Base-by-base conservation (phyloP, 495 filamentous ascomycete genomes). In the Aspergillus saccharolyticus region DNA sequence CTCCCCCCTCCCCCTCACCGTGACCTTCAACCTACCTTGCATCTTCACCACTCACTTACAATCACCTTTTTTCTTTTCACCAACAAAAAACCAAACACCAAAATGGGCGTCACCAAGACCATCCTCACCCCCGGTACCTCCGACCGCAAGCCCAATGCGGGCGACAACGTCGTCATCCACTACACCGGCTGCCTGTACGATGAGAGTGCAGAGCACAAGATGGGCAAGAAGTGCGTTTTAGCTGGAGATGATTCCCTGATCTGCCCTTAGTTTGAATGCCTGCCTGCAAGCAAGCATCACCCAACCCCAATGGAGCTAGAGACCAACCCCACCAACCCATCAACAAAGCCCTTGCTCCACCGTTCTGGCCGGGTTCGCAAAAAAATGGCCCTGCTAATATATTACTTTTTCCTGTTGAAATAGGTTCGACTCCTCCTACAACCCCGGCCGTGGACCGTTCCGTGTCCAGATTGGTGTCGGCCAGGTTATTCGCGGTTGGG, bases 401-500 rank as follows among this genome's bases (percentile, higher is more conserved):
- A n/a, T n/a, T n/a, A n/a, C n/a, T n/a, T n/a, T n/a, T n/a, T n/a
- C n/a, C n/a, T n/a, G n/a, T n/a, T n/a, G 25, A 39, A 39, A 42
- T 65, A 95, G 89, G 64, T 94, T 96, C 71, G 90, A 96, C 71
- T 85, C 86, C 57, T 94, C 90, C 42, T 74, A 78, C 57, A 52
- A 63, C 53, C 68, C 65, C 39, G 82, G 81, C 53, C 68, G 66
- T 30, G 82, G 81, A 10, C 80, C 84, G 53, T 89, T 95, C 63
- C 68, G 75, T 28, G 85, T 80, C 42, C 53, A 71, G 50, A 94
- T 96, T 65, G 90, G 90, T 43, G 72, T 85, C 51, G 89, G 89
- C 50, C 77, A 79, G 65, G 85, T 96, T 60, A 96, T 96, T 74
- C 20, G 5, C 12, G 90, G 90, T 46, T 96, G 90, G 90, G 90